Percentiles rank a stretch among this genome's conserved stretches.
These are phyloP conservation scores for Talaromyces islandicus DNA, from an alignment of 2,329 filamentous ascomycete genomes.

Conservation along the genomic window DNA sequence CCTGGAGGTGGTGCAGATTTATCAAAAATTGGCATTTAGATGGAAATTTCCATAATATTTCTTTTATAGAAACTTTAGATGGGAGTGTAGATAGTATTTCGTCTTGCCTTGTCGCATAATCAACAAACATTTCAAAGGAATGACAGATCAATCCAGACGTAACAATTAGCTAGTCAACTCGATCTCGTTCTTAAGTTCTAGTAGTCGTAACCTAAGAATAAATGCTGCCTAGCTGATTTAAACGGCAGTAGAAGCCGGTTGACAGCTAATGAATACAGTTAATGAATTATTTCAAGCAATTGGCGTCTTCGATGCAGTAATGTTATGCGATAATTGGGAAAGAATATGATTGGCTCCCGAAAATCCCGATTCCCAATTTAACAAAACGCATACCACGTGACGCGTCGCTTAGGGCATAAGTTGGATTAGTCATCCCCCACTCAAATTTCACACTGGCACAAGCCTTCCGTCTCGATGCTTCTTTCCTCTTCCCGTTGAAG, in stretches of 20 bases:
- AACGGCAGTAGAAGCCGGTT: no score
- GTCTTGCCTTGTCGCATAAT: neutral
- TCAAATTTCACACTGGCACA: slow-evolving; percentile 31
- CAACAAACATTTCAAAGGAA: neutral
- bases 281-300: no score
- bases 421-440: slow-evolving; percentile 31
- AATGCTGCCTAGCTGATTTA: no score
- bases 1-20: slow-evolving; percentile 1
- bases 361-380: neutral
- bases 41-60: neutral
- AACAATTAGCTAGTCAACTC: no score
- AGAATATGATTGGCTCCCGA: neutral
- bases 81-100: neutral
- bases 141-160: no score
- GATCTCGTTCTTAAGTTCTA: no score
- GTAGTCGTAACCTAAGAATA: no score
- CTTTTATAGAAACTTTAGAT: neutral
- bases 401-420: slow-evolving; percentile 29
- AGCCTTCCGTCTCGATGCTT: slow-evolving; percentile 15
- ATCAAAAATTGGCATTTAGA: neutral
- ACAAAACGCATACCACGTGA: slow-evolving; percentile 6
- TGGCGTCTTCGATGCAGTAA: neutral
- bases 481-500: slow-evolving; percentile 27
- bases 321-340: neutral
- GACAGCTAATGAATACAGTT: no score